These are phyloP conservation scores for Kwoniella botswanensis DNA, from an alignment of 768 basidiomycete genomes.

Conservation along the genomic window DNA sequence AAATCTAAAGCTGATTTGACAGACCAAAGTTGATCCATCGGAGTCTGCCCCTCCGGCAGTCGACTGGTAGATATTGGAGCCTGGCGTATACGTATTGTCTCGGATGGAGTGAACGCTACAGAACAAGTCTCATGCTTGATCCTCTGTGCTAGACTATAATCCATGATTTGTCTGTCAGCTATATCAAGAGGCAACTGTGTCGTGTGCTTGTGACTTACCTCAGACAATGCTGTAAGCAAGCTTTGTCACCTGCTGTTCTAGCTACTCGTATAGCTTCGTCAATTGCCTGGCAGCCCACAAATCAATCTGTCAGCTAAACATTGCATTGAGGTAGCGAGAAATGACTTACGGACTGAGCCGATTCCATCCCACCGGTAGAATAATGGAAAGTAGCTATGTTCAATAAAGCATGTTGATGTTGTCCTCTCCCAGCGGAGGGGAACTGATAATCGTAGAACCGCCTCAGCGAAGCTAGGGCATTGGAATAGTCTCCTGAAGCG, in stretches of 20 bases:
- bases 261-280: slow-evolving; percentile 57
- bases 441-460: slow-evolving; percentile 57
- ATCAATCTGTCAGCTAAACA: neutral
- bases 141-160: slow-evolving; percentile 28
- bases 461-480: slow-evolving; percentile 47
- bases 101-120: slow-evolving; percentile 12
- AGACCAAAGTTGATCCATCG: slow-evolving; percentile 53
- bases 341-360: slow-evolving; percentile 44
- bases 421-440: slow-evolving; percentile 46
- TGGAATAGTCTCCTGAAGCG: slow-evolving; percentile 50
- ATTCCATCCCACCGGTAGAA: slow-evolving; percentile 49
- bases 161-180: neutral
- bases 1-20: slow-evolving; percentile 51
- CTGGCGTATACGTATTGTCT: slow-evolving; percentile 26
- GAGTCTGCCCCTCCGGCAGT: slow-evolving; percentile 34
- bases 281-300: slow-evolving; percentile 32
- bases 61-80: slow-evolving; percentile 32
- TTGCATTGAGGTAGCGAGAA: neutral
- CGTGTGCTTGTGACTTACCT: slow-evolving; percentile 33
- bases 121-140: slow-evolving; percentile 19
- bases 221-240: slow-evolving; percentile 54
- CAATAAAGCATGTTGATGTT: slow-evolving; percentile 58
- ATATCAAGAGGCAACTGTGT: neutral
- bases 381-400: slow-evolving; percentile 56
- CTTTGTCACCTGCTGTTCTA: slow-evolving; percentile 53